phyloP scores from a whole-genome alignment of 139 green algal species.

The Desmodesmus armatus region DNA sequence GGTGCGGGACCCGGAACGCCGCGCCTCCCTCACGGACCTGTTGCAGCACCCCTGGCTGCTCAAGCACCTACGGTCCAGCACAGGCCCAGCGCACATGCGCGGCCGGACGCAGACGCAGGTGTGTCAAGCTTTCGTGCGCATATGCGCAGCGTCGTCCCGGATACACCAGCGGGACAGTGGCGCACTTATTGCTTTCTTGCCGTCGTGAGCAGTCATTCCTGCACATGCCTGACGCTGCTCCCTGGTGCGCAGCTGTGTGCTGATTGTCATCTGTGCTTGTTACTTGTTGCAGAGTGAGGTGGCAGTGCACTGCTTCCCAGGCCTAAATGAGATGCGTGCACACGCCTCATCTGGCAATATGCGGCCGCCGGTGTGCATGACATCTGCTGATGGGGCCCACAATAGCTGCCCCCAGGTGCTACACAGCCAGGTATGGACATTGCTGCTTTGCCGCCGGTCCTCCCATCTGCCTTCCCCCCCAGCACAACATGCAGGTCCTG shows the following conservation, averaged over 20 bases:
- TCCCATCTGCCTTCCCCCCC: background rate
- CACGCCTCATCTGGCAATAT: conserved; percentile 43
- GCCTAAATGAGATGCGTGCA: conserved; percentile 2
- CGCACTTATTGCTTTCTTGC: too few relatives aligned
- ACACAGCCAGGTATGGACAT: conserved; percentile 35
- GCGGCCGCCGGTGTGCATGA: background rate
- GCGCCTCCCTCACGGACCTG: conserved; percentile 52
- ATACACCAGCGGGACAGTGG: too few relatives aligned
- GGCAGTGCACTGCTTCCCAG: conserved; percentile 29
- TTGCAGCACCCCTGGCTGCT: conserved; percentile 55
- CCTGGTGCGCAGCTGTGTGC: too few relatives aligned
- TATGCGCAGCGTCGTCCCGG: too few relatives aligned
- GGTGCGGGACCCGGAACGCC: conserved; percentile 49
- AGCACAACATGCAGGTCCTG: background rate
- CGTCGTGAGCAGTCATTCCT: background rate
- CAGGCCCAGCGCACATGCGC: conserved; percentile 34
- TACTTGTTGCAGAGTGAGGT: conserved; percentile 45
- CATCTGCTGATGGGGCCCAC: conserved; percentile 24
- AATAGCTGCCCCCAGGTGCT: conserved; percentile 46
- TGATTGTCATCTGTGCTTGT: background rate
- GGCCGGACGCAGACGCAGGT: conserved; percentile 36
- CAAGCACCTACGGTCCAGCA: conserved; percentile 22
- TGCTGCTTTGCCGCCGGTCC: background rate
- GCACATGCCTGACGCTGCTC: too few relatives aligned
- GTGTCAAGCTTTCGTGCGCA: background rate